These are phyloP conservation scores for Aechmea fasciata DNA, from an alignment of 176 grass and related monocot genomes.

Conservation along the genomic window DNA sequence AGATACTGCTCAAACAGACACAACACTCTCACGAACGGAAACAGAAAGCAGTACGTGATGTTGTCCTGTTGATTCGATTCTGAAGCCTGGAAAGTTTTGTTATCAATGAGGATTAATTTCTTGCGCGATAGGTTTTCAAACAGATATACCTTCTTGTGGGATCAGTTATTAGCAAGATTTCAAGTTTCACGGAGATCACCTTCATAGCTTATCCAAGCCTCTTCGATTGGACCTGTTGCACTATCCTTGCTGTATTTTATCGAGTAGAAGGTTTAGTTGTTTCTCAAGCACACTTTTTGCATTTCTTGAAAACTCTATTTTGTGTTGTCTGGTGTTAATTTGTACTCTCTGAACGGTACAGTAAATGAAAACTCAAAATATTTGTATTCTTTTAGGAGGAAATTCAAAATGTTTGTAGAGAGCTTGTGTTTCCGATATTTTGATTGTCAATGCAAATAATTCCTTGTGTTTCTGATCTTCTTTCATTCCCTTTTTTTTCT, in stretches of 20 bases:
- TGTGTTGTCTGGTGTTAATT: no score
- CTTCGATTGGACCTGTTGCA: neutral
- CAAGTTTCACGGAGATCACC: neutral
- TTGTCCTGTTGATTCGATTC: neutral
- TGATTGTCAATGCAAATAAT: no score
- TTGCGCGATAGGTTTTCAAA: neutral
- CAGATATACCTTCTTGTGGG: neutral
- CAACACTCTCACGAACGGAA: neutral
- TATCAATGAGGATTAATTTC: neutral
- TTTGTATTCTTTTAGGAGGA: no score
- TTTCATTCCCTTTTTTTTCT: neutral
- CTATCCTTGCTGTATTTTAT: neutral
- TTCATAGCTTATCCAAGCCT: neutral
- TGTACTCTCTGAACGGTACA: no score
- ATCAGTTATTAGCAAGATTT: neutral
- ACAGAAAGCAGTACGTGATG: neutral
- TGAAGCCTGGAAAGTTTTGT: neutral
- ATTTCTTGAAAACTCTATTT: no score
- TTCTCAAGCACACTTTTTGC: neutral
- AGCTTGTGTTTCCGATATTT: no score
- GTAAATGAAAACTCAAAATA: no score
- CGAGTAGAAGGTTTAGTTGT: neutral
- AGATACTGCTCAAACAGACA: conserved; percentile 9
- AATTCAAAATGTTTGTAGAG: no score
- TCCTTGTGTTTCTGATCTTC: no score